Base-by-base conservation (phyloP, 257 asterid genomes). In the Solanum stenotomum region DNA sequence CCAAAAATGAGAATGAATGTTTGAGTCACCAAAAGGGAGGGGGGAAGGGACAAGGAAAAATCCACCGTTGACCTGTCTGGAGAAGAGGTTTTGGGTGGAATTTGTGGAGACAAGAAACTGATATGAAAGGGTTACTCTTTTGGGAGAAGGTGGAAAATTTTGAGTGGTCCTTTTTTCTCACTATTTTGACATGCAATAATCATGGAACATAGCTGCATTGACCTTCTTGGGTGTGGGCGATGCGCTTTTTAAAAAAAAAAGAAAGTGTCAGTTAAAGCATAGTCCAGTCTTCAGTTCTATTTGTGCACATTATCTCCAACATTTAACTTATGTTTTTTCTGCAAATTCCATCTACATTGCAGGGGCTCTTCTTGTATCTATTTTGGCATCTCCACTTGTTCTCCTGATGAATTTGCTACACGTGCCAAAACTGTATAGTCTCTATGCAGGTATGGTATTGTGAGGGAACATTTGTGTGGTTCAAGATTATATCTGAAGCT, bases 321-420 rank as follows among this genome's bases (percentile, higher is more conserved):
- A 87, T 87, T 82, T 68, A 81, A 37, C 38, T 71, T 72, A 0
- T 40, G 13, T 31, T 67, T 33, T 61, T 86, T 34, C 88, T 83
- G 40, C 27, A 75, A 46, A 14, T 77, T 23, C 44, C 40, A 34
- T 27, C 79, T 71, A 90, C 86, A 25, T 85, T 89, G 25, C 90
- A 97, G 99, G 99, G 90, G 92, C 98, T 90, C 82, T 97, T 86
- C 78, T 93, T 56, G 93, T 97, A 89, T 96, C 99, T 49, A 76
- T 91, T 87, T 89, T 93, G 84, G 95, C 97, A 89, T 97, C 98
- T 91, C 99, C 99, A 33, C 90, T 92, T 90, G 95, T 91, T 87
- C 87, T 93, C 56, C 82, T 88, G 27, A 91, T 94, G 88, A 93
- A 90, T 91, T 90, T 95, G 91, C 89, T 96, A 52, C 95, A 94